Conservation (phyloP, 2,329 filamentous ascomycete genomes). For the Teratosphaeria viscida region DNA sequence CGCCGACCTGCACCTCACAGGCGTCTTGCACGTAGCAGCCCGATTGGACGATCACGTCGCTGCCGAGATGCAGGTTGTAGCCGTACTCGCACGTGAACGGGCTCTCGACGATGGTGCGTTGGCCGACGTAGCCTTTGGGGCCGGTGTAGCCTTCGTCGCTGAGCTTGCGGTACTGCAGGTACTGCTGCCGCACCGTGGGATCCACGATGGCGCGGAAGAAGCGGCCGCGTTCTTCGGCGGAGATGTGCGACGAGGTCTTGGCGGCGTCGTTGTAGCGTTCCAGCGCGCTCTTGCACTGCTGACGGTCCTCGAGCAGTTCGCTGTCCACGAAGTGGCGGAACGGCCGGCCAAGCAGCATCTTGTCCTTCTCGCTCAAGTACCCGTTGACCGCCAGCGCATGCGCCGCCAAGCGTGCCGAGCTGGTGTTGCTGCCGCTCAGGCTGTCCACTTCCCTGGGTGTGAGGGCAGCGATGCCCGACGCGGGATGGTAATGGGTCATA, state of each 20-base stretch:
- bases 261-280: conserved; percentile 71
- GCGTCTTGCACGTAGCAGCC: conserved; percentile 82
- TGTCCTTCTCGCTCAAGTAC: conserved; percentile 59
- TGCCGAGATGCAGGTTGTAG: conserved; percentile 83
- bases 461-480: conserved; percentile 2
- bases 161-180: conserved; percentile 9
- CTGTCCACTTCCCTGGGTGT: conserved; percentile 9
- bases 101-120: conserved; percentile 67
- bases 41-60: conserved; percentile 71
- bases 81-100: conserved; percentile 93
- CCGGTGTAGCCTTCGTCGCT: conserved; percentile 4
- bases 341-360: conserved; percentile 73
- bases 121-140: conserved; percentile 54
- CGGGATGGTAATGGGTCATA: neutral
- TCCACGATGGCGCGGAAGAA: conserved; percentile 64
- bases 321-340: conserved; percentile 66
- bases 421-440: conserved; percentile 20
- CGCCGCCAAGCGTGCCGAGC: conserved; percentile 38
- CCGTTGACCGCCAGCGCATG: conserved; percentile 23
- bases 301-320: conserved; percentile 71
- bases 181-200: conserved; percentile 43
- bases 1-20: conserved; percentile 71
- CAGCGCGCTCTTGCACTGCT: conserved; percentile 69
- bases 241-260: conserved; percentile 41
- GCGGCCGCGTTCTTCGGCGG: conserved; percentile 53